These are phyloP conservation scores for Neonectria hederae DNA, from an alignment of 2,329 filamentous ascomycete species.

Conservation along the genomic window DNA sequence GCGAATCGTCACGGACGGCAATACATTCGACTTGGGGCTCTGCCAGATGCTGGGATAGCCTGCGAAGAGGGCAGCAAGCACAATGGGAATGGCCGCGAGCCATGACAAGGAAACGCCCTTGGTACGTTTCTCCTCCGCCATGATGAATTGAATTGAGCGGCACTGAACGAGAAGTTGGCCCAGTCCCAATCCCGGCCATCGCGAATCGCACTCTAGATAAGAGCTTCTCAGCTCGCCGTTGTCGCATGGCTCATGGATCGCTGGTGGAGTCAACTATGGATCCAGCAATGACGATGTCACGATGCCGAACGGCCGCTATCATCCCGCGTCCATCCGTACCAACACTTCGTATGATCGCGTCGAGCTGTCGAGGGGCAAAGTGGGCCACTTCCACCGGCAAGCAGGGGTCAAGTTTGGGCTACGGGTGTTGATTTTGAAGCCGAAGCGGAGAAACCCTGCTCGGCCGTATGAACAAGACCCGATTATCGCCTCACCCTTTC, in stretches of 20 bases:
- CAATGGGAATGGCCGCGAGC: slow-evolving; percentile 31
- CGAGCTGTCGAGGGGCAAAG: slow-evolving; percentile 20
- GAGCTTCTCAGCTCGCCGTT: background rate
- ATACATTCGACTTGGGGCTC: slow-evolving; percentile 10
- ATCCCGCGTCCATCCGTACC: slow-evolving; percentile 23
- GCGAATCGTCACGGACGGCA: slow-evolving; percentile 39
- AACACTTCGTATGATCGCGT: slow-evolving; percentile 20
- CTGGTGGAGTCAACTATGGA: background rate
- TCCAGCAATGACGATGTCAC: slow-evolving; percentile 13
- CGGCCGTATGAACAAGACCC: slow-evolving; percentile 26
- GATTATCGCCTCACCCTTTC: slow-evolving; percentile 22
- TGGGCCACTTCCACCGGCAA: slow-evolving; percentile 3
- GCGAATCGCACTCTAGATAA: slow-evolving; percentile 27
- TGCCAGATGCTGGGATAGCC: slow-evolving; percentile 24
- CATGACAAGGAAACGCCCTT: slow-evolving; percentile 23
- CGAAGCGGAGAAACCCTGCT: slow-evolving; percentile 12
- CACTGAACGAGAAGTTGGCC: background rate
- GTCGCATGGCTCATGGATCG: background rate
- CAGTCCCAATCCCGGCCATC: background rate
- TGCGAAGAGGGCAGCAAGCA: slow-evolving; percentile 26
- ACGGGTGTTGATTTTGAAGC: slow-evolving; percentile 36
- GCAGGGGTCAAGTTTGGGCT: slow-evolving; percentile 6
- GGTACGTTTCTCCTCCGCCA: slow-evolving; percentile 24
- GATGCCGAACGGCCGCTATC: slow-evolving; percentile 28
- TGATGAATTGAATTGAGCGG: slow-evolving; percentile 1